Evolutionary conservation across 106 monocot species (phyloP).

Genomic region (Allium fistulosum): DNA sequence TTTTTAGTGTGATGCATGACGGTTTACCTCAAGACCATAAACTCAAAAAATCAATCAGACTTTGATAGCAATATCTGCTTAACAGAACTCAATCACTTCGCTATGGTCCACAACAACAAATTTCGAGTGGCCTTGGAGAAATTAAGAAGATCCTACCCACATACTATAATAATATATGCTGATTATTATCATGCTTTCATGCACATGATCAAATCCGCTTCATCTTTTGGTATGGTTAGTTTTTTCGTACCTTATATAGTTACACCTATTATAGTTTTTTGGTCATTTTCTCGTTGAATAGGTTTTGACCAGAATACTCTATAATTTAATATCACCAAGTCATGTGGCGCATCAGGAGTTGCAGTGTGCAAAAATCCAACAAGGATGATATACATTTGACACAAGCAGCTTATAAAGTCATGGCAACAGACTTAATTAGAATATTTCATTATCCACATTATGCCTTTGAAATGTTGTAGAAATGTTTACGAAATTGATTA

Average conservation of each 20-base stretch:
- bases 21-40: neutral
- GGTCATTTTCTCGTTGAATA: too few relatives aligned
- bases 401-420: slow-evolving; percentile 23
- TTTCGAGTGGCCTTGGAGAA: neutral
- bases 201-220: slow-evolving; percentile 3
- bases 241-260: too few relatives aligned
- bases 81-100: slow-evolving; percentile 7
- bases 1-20: slow-evolving; percentile 20
- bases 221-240: neutral
- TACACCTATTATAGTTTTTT: too few relatives aligned
- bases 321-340: slow-evolving; percentile 20
- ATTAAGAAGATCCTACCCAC: neutral
- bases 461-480: neutral
- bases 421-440: neutral
- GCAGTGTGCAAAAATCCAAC: slow-evolving; percentile 14
- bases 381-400: slow-evolving; percentile 49
- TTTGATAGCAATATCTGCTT: slow-evolving; percentile 3
- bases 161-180: slow-evolving; percentile 3
- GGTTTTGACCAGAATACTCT: slow-evolving; percentile 24
- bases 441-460: neutral
- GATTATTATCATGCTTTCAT: slow-evolving; percentile 11
- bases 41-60: neutral
- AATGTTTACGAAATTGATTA: neutral
- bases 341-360: slow-evolving; percentile 19
- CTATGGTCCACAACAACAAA: neutral